phyloP scores from a whole-genome alignment of 176 grass and related monocot genomes.

The Tillandsia fasciculata region DNA sequence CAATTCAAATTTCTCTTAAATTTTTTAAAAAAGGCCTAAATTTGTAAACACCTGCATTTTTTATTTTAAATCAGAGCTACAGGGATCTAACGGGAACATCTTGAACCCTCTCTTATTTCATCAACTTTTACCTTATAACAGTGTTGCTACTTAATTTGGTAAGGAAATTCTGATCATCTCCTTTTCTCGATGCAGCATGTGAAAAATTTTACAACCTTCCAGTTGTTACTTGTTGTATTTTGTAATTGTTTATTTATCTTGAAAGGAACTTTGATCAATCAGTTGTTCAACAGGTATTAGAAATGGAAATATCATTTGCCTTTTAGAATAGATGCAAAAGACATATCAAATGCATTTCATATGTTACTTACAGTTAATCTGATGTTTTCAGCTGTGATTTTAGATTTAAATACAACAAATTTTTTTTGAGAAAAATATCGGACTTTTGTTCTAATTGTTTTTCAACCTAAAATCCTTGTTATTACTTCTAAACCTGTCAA shows the following conservation, averaged over 20 bases:
- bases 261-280: no score
- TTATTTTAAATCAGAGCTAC: slow-evolving; percentile 66
- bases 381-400: neutral
- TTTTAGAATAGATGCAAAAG: no score
- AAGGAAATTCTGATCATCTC: slow-evolving; percentile 2
- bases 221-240: neutral
- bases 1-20: no score
- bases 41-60: no score
- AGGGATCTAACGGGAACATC: slow-evolving; percentile 68
- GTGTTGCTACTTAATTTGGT: no score
- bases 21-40: no score
- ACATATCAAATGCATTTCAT: neutral
- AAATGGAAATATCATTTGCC: no score
- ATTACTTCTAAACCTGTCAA: neutral
- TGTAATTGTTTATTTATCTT: no score
- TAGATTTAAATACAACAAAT: neutral
- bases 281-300: no score
- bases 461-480: neutral
- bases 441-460: neutral
- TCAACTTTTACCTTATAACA: slow-evolving; percentile 98
- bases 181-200: slow-evolving; percentile 3
- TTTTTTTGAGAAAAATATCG: neutral
- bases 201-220: slow-evolving; percentile 6
- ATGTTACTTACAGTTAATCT: neutral
- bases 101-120: slow-evolving; percentile 84